Conservation (phyloP, 2,329 filamentous ascomycete species). For the Clonostachys byssicola region DNA sequence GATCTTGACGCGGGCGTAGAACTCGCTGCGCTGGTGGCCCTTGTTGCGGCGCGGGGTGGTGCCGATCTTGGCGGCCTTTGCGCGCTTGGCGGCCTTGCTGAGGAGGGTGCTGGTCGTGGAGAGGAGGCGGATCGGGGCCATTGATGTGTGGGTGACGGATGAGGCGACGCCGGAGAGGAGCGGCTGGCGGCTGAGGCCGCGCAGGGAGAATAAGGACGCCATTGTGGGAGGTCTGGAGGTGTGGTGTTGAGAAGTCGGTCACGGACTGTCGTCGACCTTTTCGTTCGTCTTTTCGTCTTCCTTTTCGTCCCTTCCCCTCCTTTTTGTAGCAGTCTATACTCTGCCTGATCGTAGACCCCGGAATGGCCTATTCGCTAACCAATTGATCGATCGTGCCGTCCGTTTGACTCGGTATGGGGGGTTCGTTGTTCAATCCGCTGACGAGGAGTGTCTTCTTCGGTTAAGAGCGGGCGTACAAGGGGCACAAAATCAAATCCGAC, state of each 20-base stretch:
- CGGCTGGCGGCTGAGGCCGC: not conserved
- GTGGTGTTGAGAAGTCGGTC: not conserved
- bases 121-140: not conserved
- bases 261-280: no score
- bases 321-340: no score
- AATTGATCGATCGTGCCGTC: no score
- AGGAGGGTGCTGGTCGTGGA: not conserved
- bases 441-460: no score
- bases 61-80: constrained; percentile 13
- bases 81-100: constrained; percentile 9
- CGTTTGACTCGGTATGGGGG: no score
- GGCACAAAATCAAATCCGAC: no score
- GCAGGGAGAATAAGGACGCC: not conserved
- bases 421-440: no score
- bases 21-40: constrained; percentile 18
- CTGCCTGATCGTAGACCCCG: no score
- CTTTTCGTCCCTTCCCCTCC: no score
- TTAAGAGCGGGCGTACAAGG: no score
- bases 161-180: not conserved
- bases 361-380: no score
- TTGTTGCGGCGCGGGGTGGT: constrained; percentile 11
- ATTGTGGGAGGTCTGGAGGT: not conserved
- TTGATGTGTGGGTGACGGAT: not conserved
- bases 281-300: no score
- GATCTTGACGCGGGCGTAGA: constrained; percentile 35